These are phyloP conservation scores for Ogataea corticis DNA, from an alignment of 805 yeast species.

Conservation along the genomic window DNA sequence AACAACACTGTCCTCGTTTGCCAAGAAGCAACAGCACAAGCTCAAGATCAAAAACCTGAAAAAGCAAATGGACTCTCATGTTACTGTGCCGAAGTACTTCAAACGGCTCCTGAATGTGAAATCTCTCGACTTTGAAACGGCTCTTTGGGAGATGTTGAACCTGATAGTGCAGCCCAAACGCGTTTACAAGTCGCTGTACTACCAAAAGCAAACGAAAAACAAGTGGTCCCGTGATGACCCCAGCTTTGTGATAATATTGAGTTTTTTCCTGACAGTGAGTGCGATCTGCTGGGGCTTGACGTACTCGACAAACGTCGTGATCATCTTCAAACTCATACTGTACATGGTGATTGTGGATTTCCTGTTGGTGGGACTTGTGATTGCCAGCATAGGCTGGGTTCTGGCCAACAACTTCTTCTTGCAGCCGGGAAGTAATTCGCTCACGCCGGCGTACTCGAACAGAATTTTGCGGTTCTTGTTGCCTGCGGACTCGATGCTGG, in stretches of 20 bases:
- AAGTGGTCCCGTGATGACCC: conserved; percentile 94
- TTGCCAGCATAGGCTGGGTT: conserved; percentile 75
- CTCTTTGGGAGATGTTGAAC: conserved; percentile 85
- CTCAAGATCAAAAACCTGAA: conserved; percentile 21
- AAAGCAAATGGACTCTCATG: conserved; percentile 19
- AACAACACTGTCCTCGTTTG: conserved; percentile 26
- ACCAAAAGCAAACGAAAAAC: conserved; percentile 75
- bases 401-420: conserved; percentile 62
- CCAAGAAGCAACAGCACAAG: conserved; percentile 27
- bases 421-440: conserved; percentile 15
- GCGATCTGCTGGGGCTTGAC: conserved; percentile 92
- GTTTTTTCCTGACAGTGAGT: conserved; percentile 64
- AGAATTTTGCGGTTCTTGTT: conserved; percentile 32
- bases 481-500: conserved; percentile 48
- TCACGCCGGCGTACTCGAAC: conserved; percentile 12
- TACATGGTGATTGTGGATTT: conserved; percentile 89
- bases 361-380: conserved; percentile 62
- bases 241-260: conserved; percentile 72
- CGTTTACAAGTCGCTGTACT: conserved; percentile 79
- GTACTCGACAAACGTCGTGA: conserved; percentile 62
- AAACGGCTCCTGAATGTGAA: conserved; percentile 65
- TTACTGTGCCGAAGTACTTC: conserved; percentile 33
- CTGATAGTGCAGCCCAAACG: conserved; percentile 73
- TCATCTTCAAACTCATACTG: conserved; percentile 64
- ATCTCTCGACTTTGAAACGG: conserved; percentile 88